phyloP scores from a whole-genome alignment of 331 rosid species.

The Rosa hybrid region DNA sequence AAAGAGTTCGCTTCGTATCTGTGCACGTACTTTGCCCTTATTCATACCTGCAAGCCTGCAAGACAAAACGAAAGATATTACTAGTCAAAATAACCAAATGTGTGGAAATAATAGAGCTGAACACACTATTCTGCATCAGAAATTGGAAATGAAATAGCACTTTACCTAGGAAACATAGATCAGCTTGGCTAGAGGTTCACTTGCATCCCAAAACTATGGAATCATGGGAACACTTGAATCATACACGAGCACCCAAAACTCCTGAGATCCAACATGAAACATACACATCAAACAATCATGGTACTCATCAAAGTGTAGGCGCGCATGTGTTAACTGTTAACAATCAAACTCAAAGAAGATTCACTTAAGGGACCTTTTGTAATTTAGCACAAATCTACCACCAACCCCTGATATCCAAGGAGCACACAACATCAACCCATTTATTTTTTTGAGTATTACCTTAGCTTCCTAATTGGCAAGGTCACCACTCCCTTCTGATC shows the following conservation, averaged over 20 bases:
- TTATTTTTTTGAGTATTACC: not conserved
- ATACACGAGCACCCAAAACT: slow-evolving; percentile 30
- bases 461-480: not conserved
- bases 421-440: not conserved
- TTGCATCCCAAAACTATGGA: not conserved
- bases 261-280: slow-evolving; percentile 21
- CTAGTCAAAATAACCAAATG: not conserved
- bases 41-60: no score
- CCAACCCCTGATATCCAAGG: not conserved
- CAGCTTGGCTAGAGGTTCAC: not conserved
- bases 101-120: not conserved
- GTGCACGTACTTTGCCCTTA: no score
- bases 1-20: no score
- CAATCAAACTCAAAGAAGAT: not conserved
- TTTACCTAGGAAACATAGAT: not conserved
- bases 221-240: not conserved
- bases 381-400: not conserved
- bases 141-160: not conserved
- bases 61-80: no score
- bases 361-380: not conserved
- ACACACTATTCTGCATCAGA: not conserved
- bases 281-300: not conserved
- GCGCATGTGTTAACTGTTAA: not conserved
- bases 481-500: not conserved
- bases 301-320: not conserved